Base-by-base conservation (phyloP, 495 filamentous ascomycete genomes). In the Penicillium tannophilum region DNA sequence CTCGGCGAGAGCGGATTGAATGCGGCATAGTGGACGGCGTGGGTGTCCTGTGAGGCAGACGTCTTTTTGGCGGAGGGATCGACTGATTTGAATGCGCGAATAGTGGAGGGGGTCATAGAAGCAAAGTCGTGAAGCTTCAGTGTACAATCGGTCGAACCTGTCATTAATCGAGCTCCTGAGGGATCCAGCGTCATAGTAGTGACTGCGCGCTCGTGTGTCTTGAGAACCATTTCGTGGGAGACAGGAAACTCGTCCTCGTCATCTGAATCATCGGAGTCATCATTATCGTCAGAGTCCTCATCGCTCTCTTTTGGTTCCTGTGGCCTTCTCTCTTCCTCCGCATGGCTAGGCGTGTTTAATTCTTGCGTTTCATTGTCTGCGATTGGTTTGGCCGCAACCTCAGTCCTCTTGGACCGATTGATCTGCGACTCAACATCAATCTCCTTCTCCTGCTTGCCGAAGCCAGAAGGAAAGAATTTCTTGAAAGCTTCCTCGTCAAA, bases 71-170 rank as follows among this genome's bases (percentile, higher is more conserved):
- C 84, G 54, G 86, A 90, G 2, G 94, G 93, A 75, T 98, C 94
- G 30, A 98, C 82, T 11, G 88, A 91, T 66, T 90, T 91, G 82
- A 98, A 98, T 2, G 95, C 90, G 60, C 92, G 86, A 28, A 98
- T 82, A 0, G 96, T 96, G 4, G 93, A 93, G 0, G 92, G 89
- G 0, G 93, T 97, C 90, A 98, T 93, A 30, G 93, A 89, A 1
- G 92, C 85, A 74, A 98, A 96, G 71, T 98, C 94, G 72, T 96
- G 93, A 20, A 98, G 80, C 67, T 97, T 97, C 54, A 97, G 69
- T 1, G 86, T 91, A 73, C 92, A 93, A 73, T 98, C 94, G 43
- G 88, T 90, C 2, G 92, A 96, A 47, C 91, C 92, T 54, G 90
- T 93, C 26, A 96, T 84, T 62, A 98, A 75, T 64, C 94, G 88